Percentiles rank a stretch among this genome's conserved stretches.
These are phyloP conservation scores for Wickerhamiella parazyma DNA, from an alignment of 805 yeast species.

Conservation along the genomic window DNA sequence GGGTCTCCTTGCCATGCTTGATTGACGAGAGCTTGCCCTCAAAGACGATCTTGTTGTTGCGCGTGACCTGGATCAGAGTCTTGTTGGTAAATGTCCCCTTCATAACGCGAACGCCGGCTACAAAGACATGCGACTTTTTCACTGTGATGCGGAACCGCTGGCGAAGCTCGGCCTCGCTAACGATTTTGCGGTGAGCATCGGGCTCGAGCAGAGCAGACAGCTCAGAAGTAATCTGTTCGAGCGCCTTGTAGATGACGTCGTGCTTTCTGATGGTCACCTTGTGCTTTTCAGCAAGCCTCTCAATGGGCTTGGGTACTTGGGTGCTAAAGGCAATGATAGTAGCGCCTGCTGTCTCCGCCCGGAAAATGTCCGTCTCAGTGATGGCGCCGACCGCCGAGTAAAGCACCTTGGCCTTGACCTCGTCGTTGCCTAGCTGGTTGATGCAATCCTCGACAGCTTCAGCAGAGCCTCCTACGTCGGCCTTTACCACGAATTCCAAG, in stretches of 20 bases:
- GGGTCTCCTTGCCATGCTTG: constrained; percentile 73
- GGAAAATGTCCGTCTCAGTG: constrained; percentile 48
- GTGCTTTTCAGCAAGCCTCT: constrained; percentile 40
- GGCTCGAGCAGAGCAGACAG: constrained; percentile 52
- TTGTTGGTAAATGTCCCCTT: constrained; percentile 54
- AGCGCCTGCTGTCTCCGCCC: constrained; percentile 61
- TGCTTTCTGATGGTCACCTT: constrained; percentile 49
- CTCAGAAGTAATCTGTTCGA: constrained; percentile 65
- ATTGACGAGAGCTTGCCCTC: constrained; percentile 57
- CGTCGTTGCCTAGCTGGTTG: constrained; percentile 72
- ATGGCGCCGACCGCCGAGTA: constrained; percentile 68
- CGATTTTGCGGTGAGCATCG: constrained; percentile 46
- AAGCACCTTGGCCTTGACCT: constrained; percentile 57
- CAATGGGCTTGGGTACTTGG: constrained; percentile 48
- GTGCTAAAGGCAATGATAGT: constrained; percentile 68
- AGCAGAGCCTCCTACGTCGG: constrained; percentile 89
- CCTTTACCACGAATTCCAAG: constrained; percentile 59
- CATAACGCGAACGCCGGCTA: constrained; percentile 80
- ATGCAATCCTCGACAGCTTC: constrained; percentile 85
- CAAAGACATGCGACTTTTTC: constrained; percentile 35
- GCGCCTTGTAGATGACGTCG: constrained; percentile 74
- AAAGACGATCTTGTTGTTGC: constrained; percentile 36
- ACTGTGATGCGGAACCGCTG: constrained; percentile 58
- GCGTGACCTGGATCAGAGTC: constrained; percentile 42
- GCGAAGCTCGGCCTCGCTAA: constrained; percentile 55